Evolutionary conservation across 73 alveolate species (phyloP).

Genomic region (Paramecium sonneborni): DNA sequence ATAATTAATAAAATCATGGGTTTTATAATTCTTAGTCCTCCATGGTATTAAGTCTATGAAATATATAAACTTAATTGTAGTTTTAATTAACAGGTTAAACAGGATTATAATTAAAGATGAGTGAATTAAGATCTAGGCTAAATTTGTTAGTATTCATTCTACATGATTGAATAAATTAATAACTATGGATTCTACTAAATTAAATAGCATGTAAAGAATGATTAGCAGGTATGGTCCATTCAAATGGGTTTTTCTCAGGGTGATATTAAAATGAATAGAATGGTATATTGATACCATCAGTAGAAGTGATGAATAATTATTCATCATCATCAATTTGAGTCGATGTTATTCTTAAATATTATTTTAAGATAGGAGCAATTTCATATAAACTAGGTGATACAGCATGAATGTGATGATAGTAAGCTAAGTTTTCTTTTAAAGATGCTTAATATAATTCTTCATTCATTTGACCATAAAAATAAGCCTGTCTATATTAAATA

Average conservation of each 20-base stretch:
- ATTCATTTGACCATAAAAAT: background rate
- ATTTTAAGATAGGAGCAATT: background rate
- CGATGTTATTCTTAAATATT: conserved; percentile 42
- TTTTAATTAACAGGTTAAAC: background rate
- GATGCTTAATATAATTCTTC: conserved; percentile 15
- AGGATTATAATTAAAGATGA: background rate
- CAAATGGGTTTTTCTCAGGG: conserved; percentile 65
- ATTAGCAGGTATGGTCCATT: conserved; percentile 62
- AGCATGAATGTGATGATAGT: conserved; percentile 52
- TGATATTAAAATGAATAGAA: conserved; percentile 37
- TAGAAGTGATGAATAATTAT: conserved; percentile 21
- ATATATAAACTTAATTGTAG: conserved; percentile 12
- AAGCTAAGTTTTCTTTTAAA: background rate
- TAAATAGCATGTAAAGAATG: conserved; percentile 49
- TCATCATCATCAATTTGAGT: conserved; percentile 2
- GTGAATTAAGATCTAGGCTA: background rate
- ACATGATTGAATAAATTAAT: conserved; percentile 22
- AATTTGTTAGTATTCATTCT: conserved; percentile 33
- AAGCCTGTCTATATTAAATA: background rate
- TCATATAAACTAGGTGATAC: background rate
- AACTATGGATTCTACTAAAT: conserved; percentile 28
- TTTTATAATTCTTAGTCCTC: background rate
- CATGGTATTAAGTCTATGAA: background rate
- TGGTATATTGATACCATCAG: conserved; percentile 39
- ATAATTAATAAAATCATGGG: background rate